These are phyloP conservation scores for Kuraishia cidri DNA, from an alignment of 805 yeast genomes.

Conservation along the genomic window DNA sequence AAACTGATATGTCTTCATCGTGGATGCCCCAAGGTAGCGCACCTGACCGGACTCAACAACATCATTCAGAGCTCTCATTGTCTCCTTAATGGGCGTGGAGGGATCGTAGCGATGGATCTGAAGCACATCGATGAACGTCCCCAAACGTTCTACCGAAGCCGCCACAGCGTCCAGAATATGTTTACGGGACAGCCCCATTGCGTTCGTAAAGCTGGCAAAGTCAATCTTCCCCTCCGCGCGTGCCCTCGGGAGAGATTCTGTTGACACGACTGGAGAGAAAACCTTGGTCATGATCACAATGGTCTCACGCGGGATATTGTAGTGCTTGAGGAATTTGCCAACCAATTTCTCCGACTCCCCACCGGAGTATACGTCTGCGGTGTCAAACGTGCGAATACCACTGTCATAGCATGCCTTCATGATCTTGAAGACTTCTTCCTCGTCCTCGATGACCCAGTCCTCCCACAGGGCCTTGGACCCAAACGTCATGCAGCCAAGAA, in stretches of 20 bases:
- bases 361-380: conserved; percentile 39
- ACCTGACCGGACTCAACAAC: conserved; percentile 34
- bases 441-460: conserved; percentile 40
- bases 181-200: conserved; percentile 32
- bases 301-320: conserved; percentile 40
- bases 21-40: conserved; percentile 57
- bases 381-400: conserved; percentile 42
- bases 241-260: not conserved
- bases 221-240: not conserved
- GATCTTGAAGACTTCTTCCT: conserved; percentile 30
- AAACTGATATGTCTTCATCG: conserved; percentile 49
- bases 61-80: conserved; percentile 47
- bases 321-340: conserved; percentile 42
- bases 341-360: conserved; percentile 39
- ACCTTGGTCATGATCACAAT: conserved; percentile 48
- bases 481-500: conserved; percentile 48
- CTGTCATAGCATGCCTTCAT: conserved; percentile 35
- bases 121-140: conserved; percentile 42
- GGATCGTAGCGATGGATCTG: conserved; percentile 50
- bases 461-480: conserved; percentile 36
- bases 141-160: conserved; percentile 33
- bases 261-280: conserved; percentile 17
- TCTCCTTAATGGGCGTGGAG: conserved; percentile 39
- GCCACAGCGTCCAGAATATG: conserved; percentile 35
- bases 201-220: conserved; percentile 14